Conservation (phyloP, 1,284 basidiomycete species). For the Boletus holoroseus region DNA sequence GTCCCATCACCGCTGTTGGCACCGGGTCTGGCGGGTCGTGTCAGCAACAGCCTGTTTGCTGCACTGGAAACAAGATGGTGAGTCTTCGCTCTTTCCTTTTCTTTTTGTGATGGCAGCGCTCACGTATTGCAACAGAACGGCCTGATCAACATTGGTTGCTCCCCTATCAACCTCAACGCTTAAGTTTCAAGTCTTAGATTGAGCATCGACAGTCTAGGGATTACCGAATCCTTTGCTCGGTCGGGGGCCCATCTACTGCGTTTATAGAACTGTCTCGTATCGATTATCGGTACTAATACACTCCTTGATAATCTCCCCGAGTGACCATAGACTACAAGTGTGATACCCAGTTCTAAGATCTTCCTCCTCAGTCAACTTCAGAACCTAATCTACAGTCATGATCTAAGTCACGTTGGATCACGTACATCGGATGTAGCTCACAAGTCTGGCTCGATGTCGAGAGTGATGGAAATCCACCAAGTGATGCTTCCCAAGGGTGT, state of each 20-base stretch:
- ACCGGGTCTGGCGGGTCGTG: conserved; percentile 6
- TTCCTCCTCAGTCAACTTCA: too few relatives aligned
- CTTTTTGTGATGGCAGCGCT: not conserved
- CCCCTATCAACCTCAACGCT: conserved; percentile 23
- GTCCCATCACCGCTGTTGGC: not conserved
- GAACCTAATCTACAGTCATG: too few relatives aligned
- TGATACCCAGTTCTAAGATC: too few relatives aligned
- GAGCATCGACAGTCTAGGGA: not conserved
- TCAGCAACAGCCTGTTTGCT: conserved; percentile 30
- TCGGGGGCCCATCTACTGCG: not conserved
- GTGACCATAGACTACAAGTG: not conserved
- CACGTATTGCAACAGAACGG: conserved; percentile 20
- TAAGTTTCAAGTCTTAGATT: not conserved
- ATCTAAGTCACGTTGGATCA: too few relatives aligned
- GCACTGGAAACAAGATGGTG: conserved; percentile 20
- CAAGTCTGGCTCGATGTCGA: too few relatives aligned
- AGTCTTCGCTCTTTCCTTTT: not conserved
- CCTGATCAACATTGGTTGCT: conserved; percentile 30
- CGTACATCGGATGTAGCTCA: too few relatives aligned
- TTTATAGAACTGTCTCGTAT: not conserved
- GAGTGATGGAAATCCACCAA: too few relatives aligned
- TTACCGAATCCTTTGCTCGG: not conserved
- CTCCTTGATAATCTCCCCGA: not conserved
- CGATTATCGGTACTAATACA: not conserved
- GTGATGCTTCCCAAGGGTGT: too few relatives aligned